Percentiles rank a stretch among this genome's conserved stretches.
Conservation (phyloP, 1,284 basidiomycete species). For the Cutaneotrichosporon sp. region DNA sequence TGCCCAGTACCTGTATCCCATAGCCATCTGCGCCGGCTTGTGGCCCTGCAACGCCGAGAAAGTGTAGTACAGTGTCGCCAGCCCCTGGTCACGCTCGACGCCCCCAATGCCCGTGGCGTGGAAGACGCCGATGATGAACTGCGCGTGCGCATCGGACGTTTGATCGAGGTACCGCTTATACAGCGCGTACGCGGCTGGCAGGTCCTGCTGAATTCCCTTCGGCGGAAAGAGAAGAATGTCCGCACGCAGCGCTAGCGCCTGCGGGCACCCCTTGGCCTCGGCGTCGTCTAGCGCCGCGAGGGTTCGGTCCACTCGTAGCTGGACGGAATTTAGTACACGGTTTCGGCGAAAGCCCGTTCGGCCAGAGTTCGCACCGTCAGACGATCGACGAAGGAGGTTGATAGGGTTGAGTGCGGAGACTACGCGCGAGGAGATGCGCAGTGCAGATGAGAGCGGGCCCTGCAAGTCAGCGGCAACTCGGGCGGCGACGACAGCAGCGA, state of each 20-base stretch:
- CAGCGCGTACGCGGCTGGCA: conserved; percentile 26
- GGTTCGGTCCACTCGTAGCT: conserved; percentile 61
- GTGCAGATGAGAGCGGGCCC: conserved; percentile 39
- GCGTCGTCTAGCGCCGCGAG: conserved; percentile 71
- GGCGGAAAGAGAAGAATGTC: conserved; percentile 59
- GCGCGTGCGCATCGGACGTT: conserved; percentile 65
- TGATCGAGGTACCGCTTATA: conserved; percentile 44
- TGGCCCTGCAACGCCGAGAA: conserved; percentile 85
- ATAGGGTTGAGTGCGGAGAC: conserved; percentile 35
- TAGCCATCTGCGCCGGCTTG: conserved; percentile 81
- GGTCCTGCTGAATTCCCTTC: conserved; percentile 35
- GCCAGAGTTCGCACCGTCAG: too few relatives aligned
- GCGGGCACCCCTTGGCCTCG: conserved; percentile 67
- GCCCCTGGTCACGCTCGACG: conserved; percentile 52
- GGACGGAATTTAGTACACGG: too few relatives aligned
- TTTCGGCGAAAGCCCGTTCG: too few relatives aligned
- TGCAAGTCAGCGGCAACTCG: conserved; percentile 5
- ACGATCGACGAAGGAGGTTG: too few relatives aligned
- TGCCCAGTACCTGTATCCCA: conserved; percentile 92
- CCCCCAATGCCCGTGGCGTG: conserved; percentile 75
- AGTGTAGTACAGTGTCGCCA: conserved; percentile 82
- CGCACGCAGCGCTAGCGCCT: conserved; percentile 68
- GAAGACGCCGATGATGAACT: conserved; percentile 79
- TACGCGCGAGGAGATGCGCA: conserved; percentile 33
- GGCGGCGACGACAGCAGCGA: too few relatives aligned